phyloP scores from a whole-genome alignment of 306 rosid species.

The Castanospermum australe region DNA sequence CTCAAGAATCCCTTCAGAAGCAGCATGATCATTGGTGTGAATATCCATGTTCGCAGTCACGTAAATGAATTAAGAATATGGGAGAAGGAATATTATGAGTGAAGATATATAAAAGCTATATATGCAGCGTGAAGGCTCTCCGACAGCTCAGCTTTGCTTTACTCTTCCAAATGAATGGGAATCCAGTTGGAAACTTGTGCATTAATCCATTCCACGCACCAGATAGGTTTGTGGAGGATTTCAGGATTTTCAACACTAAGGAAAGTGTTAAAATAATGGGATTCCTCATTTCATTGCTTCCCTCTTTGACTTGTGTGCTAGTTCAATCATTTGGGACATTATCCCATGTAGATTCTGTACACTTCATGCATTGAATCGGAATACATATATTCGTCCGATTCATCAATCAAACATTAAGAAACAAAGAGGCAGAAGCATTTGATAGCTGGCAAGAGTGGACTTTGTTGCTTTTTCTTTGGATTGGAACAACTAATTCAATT shows the following conservation, averaged over 20 bases:
- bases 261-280: neutral
- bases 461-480: conserved; percentile 7
- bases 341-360: conserved; percentile 39
- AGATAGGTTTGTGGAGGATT: conserved; percentile 37
- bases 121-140: neutral
- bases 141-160: conserved; percentile 15
- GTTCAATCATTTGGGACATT: conserved; percentile 41
- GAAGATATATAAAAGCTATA: conserved; percentile 9
- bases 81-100: neutral
- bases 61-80: neutral
- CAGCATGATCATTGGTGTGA: conserved; percentile 23
- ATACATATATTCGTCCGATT: conserved; percentile 26
- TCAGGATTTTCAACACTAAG: conserved; percentile 2
- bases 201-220: conserved; percentile 44
- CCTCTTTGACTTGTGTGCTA: conserved; percentile 48
- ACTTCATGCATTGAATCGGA: conserved; percentile 13
- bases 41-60: conserved; percentile 35
- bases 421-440: conserved; percentile 32
- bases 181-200: conserved; percentile 42
- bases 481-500: neutral
- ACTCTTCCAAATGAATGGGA: neutral
- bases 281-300: conserved; percentile 22
- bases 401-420: conserved; percentile 27
- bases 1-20: conserved; percentile 55
- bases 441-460: conserved; percentile 46